These are phyloP conservation scores for Rhododendron molle DNA, from an alignment of 148 eudicot species.

Conservation along the genomic window DNA sequence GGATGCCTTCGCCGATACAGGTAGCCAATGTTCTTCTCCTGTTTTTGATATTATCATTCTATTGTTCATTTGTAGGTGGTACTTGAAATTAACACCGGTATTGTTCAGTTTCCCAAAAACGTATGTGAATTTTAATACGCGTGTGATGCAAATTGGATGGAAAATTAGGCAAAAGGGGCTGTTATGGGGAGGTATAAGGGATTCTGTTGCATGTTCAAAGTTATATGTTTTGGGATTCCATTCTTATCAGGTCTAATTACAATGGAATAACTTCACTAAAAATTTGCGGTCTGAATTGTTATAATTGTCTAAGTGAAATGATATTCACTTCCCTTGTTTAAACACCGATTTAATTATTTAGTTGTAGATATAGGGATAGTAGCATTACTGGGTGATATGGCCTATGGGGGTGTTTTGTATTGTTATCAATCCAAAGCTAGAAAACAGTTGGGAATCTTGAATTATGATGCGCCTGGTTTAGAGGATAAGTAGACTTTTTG, in stretches of 20 bases:
- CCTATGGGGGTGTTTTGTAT: not conserved
- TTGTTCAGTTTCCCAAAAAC: not conserved
- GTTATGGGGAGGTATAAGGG: not conserved
- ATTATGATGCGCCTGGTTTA: not conserved
- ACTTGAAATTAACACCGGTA: not conserved
- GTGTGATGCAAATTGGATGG: not conserved
- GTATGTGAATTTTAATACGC: not conserved
- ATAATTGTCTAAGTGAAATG: too few species aligned
- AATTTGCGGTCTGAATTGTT: not conserved
- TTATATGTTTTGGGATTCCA: not conserved
- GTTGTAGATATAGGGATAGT: not conserved
- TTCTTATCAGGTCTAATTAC: not conserved
- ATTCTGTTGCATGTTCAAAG: not conserved
- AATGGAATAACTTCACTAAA: not conserved
- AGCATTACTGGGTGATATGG: not conserved
- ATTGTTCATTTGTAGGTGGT: not conserved
- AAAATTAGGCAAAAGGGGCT: slow-evolving; percentile 3
- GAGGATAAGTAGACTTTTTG: not conserved
- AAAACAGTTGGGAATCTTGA: not conserved
- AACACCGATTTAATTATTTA: not conserved
- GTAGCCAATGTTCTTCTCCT: slow-evolving; percentile 2
- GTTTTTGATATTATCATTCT: not conserved
- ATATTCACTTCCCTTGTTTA: too few species aligned
- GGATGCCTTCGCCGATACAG: slow-evolving; percentile 13
- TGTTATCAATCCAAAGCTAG: not conserved